Evolutionary conservation across 2,329 filamentous ascomycete genomes (phyloP).

Genomic region (Botrytis hyacinthi): DNA sequence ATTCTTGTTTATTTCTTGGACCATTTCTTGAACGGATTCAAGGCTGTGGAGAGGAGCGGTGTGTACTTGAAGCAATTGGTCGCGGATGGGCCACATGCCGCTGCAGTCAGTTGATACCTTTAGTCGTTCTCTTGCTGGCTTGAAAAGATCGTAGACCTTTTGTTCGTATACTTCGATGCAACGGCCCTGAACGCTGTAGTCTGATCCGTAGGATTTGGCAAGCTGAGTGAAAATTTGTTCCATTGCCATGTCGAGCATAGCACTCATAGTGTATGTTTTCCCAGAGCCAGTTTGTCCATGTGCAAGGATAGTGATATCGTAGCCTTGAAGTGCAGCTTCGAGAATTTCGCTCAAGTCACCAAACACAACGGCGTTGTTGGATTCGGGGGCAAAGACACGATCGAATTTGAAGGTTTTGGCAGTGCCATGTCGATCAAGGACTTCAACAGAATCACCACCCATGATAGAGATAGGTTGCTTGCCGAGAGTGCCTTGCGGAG

Average conservation of each 20-base stretch:
- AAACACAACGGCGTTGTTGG: conserved; percentile 83
- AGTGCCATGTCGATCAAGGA: conserved; percentile 48
- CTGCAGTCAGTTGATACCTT: conserved; percentile 77
- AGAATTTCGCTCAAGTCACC: conserved; percentile 95
- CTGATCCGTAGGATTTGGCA: conserved; percentile 82
- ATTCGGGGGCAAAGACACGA: conserved; percentile 77
- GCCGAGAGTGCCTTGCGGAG: neutral
- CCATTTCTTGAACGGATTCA: conserved; percentile 73
- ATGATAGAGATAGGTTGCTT: neutral
- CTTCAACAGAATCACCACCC: neutral
- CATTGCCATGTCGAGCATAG: conserved; percentile 91
- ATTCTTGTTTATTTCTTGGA: conserved; percentile 78
- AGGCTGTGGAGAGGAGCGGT: conserved; percentile 75
- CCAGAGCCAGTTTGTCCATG: conserved; percentile 97
- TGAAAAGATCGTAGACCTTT: conserved; percentile 83
- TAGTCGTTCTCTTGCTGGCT: conserved; percentile 49
- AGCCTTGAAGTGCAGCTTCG: conserved; percentile 92
- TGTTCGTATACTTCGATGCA: conserved; percentile 99
- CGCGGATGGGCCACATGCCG: conserved; percentile 85
- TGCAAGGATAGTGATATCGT: conserved; percentile 98
- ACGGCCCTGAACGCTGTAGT: conserved; percentile 86
- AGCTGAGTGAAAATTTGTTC: conserved; percentile 87
- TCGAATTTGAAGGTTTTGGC: conserved; percentile 88
- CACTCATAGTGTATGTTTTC: conserved; percentile 96
- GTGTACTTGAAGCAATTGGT: conserved; percentile 75